Conservation (phyloP, 2,329 filamentous ascomycete species). For the Pleomassaria siparia region DNA sequence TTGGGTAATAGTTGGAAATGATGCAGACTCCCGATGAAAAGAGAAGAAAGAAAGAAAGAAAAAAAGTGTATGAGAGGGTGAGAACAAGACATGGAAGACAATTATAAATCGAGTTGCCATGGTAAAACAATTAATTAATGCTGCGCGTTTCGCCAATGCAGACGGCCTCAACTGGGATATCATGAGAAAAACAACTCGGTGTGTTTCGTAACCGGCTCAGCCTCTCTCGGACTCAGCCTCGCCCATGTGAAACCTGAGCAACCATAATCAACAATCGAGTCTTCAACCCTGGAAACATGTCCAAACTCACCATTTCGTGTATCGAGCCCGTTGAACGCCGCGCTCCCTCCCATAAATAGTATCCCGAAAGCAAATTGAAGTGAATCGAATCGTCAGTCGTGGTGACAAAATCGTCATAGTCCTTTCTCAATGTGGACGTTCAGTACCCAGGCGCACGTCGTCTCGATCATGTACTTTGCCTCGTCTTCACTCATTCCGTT, state of each 20-base stretch:
- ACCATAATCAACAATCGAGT: not conserved
- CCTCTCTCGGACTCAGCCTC: not conserved
- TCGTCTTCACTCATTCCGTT: slow-evolving; percentile 30
- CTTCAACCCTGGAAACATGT: too few species aligned
- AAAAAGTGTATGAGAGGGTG: too few species aligned
- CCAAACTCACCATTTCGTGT: too few species aligned
- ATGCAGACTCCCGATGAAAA: too few species aligned
- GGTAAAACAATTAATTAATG: too few species aligned
- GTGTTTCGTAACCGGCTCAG: not conserved
- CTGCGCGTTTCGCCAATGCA: not conserved
- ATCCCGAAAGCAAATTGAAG: not conserved
- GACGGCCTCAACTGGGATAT: not conserved
- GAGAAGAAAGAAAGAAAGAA: too few species aligned
- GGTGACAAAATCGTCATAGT: not conserved
- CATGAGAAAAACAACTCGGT: not conserved
- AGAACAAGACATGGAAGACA: too few species aligned
- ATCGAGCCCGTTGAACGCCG: too few species aligned
- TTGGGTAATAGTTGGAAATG: too few species aligned
- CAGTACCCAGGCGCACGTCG: slow-evolving; percentile 25
- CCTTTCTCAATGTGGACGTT: slow-evolving; percentile 45
- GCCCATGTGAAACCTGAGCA: not conserved
- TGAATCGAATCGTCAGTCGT: not conserved
- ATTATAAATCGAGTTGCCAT: too few species aligned
- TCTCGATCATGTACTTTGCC: slow-evolving; percentile 31
- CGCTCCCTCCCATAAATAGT: not conserved